Percentiles rank a stretch among this genome's conserved stretches.
These are phyloP conservation scores for Discostella pseudostelligera DNA, from an alignment of 108 stramenopile species.

Conservation along the genomic window DNA sequence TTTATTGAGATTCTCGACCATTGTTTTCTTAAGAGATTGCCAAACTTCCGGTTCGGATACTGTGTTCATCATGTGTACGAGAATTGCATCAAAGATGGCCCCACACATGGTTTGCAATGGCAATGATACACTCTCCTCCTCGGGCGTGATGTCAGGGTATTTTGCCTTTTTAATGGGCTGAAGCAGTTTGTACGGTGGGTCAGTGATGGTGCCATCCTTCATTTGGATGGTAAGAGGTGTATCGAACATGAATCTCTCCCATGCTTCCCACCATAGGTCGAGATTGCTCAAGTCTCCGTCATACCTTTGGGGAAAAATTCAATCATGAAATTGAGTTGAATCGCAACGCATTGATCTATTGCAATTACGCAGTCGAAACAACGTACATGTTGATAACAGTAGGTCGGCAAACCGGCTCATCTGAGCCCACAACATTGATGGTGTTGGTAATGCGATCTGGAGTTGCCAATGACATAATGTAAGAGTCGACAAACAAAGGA, in stretches of 20 bases:
- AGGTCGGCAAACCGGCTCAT: conserved; percentile 75
- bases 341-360: background rate
- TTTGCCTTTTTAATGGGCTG: conserved; percentile 86
- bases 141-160: conserved; percentile 82
- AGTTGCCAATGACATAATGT: background rate
- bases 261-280: conserved; percentile 85
- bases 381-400: conserved; percentile 93
- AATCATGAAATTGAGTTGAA: background rate
- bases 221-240: conserved; percentile 54
- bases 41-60: conserved; percentile 67
- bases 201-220: conserved; percentile 55
- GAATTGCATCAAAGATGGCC: conserved; percentile 91
- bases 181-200: conserved; percentile 77
- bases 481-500: background rate
- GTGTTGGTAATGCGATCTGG: conserved; percentile 92
- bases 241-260: conserved; percentile 92
- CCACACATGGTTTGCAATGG: conserved; percentile 90
- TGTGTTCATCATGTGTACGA: conserved; percentile 94
- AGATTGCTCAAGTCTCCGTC: conserved; percentile 68
- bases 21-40: conserved; percentile 83
- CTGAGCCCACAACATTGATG: conserved; percentile 66
- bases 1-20: conserved; percentile 88
- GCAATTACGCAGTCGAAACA: background rate
- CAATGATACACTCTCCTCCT: conserved; percentile 84
- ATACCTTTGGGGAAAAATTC: conserved; percentile 35